Evolutionary conservation across 345 rosid genomes (phyloP).

Genomic region (Gossypium herbaceum): DNA sequence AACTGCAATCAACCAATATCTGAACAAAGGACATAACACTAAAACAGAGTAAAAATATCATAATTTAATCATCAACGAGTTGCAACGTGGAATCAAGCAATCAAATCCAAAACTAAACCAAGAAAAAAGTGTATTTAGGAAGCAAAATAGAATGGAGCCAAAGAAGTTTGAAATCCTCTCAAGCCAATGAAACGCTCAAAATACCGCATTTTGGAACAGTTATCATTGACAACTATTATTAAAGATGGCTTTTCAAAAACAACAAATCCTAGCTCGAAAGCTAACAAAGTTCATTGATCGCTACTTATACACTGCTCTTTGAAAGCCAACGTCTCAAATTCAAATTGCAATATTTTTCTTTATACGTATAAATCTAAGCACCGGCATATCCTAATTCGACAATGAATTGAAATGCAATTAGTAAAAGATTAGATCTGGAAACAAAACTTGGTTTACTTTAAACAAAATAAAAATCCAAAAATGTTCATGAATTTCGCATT

Average conservation of each 20-base stretch:
- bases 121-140: background rate
- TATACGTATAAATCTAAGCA: background rate
- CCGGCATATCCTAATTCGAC: background rate
- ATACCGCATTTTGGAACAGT: background rate
- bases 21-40: background rate
- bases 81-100: background rate
- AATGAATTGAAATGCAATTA: conserved; percentile 2
- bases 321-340: background rate
- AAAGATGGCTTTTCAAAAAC: background rate
- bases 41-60: conserved; percentile 1
- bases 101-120: background rate
- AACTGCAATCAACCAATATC: background rate
- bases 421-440: conserved; percentile 8
- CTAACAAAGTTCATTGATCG: background rate
- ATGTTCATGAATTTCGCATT: background rate
- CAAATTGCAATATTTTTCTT: background rate
- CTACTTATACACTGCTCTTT: background rate
- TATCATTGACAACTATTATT: background rate
- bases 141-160: background rate
- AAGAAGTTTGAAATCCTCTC: background rate
- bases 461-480: background rate
- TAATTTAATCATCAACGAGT: background rate
- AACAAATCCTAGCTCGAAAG: background rate
- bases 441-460: background rate
- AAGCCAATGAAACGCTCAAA: background rate